Conservation (phyloP, 805 yeast species). For the Candida chauliodis region DNA sequence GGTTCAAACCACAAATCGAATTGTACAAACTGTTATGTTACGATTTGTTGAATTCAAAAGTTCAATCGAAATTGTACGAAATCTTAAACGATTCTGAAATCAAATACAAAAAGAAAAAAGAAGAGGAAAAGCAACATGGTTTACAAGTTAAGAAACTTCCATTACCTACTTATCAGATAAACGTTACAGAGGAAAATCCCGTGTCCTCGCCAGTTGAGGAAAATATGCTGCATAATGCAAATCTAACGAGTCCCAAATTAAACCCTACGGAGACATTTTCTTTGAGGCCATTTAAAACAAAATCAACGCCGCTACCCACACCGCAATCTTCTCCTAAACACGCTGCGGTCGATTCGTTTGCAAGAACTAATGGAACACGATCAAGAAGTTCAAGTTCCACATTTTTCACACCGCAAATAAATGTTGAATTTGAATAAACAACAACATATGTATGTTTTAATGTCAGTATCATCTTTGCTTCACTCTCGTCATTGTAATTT, state of each 20-base stretch:
- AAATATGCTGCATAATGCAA: too few relatives aligned
- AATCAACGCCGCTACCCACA: constrained; percentile 37
- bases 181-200: neutral
- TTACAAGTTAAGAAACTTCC: constrained; percentile 4
- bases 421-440: constrained; percentile 29
- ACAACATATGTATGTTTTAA: too few relatives aligned
- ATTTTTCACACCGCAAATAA: constrained; percentile 22
- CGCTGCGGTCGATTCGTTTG: neutral
- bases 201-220: neutral
- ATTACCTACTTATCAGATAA: constrained; percentile 5
- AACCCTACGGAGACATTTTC: constrained; percentile 27
- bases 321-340: constrained; percentile 34
- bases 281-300: constrained; percentile 41
- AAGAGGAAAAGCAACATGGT: constrained; percentile 20
- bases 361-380: neutral
- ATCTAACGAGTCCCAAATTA: constrained; percentile 20
- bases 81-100: constrained; percentile 23
- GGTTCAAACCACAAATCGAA: constrained; percentile 37
- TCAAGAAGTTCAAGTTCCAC: constrained; percentile 13
- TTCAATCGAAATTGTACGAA: constrained; percentile 19
- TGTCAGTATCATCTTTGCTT: constrained; percentile 1
- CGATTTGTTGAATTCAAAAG: constrained; percentile 24
- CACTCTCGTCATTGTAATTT: constrained; percentile 61
- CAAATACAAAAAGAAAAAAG: constrained; percentile 26
- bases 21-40: constrained; percentile 22